Evolutionary conservation across 2,329 filamentous ascomycete species (phyloP), one percentile per base, ranked within the genome.

Genomic region (Fusarium tuaranense): DNA sequence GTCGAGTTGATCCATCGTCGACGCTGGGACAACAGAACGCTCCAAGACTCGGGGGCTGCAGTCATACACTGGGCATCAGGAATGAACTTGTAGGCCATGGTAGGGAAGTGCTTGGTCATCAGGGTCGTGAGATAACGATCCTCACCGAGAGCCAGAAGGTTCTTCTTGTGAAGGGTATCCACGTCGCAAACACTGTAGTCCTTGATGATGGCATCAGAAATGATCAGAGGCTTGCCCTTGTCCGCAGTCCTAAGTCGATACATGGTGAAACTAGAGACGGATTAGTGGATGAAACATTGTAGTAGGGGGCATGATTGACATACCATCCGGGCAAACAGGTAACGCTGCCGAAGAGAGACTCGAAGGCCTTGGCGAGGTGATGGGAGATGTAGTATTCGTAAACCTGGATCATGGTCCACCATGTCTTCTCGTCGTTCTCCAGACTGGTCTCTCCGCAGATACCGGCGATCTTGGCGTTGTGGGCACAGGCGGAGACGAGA

Each of bases 381-480:
- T 99, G 97, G 34, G 97, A 98, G 81, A 99, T 99, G 83, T 95
- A 99, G 87, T 99, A 99, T 83, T 99, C 97, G 86, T 99, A 99
- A 75, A 99, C 97, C 83, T 99, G 97, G 80, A 99, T 99, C 97
- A 99, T 99, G 14, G 97, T 99, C 94, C 95, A 98, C 95, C 95
- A 98, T 79, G 92, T 95, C 76, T 92, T 90, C 79, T 98, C 95
- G 82, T 98, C 96, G 80, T 99, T 99, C 82, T 98, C 94, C 79
- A 99, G 88, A 83, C 93, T 97, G 2, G 97, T 99, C 83, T 99
- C 97, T 81, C 97, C 97, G 82, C 97, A 99, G 72, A 98, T 98
- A 85, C 96, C 97, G 27, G 94, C 95, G 85, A 99, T 98, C 86
- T 97, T 98, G 36, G 95, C 92, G 82, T 99, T 95, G 80, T 98